These are phyloP conservation scores for Phaeoacremonium minimum DNA, from an alignment of 2,329 filamentous ascomycete genomes.

Conservation along the genomic window DNA sequence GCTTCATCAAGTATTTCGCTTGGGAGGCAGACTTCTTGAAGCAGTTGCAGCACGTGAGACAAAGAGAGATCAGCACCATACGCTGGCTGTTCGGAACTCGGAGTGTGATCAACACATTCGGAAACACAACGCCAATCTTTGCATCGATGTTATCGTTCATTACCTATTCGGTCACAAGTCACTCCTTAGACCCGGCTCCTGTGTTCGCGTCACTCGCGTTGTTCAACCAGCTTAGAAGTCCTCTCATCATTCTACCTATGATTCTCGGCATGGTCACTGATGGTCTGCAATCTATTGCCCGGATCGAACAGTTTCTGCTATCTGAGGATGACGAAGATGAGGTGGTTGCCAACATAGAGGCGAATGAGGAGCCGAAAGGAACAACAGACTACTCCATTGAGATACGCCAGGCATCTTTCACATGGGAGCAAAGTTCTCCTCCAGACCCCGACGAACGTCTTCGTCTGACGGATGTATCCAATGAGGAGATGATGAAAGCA, in stretches of 20 bases:
- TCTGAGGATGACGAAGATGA: conserved; percentile 82
- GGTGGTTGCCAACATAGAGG: conserved; percentile 48
- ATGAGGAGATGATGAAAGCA: conserved; percentile 40
- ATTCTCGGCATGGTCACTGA: conserved; percentile 89
- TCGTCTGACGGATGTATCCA: conserved; percentile 34
- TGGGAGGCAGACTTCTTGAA: conserved; percentile 88
- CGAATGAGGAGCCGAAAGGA: too few species aligned
- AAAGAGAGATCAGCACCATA: conserved; percentile 75
- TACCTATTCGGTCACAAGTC: conserved; percentile 65
- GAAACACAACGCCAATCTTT: conserved; percentile 85
- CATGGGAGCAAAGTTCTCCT: conserved; percentile 71
- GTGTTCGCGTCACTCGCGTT: conserved; percentile 91
- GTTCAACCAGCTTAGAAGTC: conserved; percentile 88
- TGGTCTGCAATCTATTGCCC: conserved; percentile 76
- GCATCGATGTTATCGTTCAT: conserved; percentile 95
- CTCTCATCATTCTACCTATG: conserved; percentile 82
- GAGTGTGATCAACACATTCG: conserved; percentile 79
- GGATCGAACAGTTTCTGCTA: conserved; percentile 83
- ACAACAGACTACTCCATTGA: too few species aligned
- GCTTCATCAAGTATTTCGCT: conserved; percentile 95
- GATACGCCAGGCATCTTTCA: conserved; percentile 71
- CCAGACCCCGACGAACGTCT: conserved; percentile 49
- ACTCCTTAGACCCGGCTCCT: conserved; percentile 66
- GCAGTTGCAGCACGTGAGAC: conserved; percentile 69
- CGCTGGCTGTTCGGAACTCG: conserved; percentile 78